Percentiles rank a stretch among this genome's conserved stretches.
Evolutionary conservation across 192 early-diverging fungal species (phyloP).

Genomic region (Bifiguratus adelaidae): DNA sequence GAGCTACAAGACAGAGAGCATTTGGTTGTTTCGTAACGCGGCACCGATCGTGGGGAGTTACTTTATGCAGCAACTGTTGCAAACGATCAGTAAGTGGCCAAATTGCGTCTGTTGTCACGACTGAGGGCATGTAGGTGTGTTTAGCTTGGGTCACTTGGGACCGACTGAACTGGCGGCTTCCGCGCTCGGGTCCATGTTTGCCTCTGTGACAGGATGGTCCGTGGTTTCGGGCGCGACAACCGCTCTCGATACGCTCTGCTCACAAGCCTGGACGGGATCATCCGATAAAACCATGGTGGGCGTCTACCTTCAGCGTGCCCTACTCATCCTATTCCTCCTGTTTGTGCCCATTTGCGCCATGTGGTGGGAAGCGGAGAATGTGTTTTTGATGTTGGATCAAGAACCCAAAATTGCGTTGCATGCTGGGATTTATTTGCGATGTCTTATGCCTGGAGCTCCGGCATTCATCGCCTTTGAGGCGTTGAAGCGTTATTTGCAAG

Average conservation of each 20-base stretch:
- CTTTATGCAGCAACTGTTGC: conserved; percentile 55
- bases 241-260: conserved; percentile 68
- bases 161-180: conserved; percentile 55
- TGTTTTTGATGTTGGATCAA: conserved; percentile 68
- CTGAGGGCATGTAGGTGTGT: conserved; percentile 31
- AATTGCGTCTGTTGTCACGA: conserved; percentile 54
- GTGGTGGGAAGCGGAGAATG: conserved; percentile 57
- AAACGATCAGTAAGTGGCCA: conserved; percentile 48
- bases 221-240: conserved; percentile 58
- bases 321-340: conserved; percentile 61
- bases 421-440: conserved; percentile 56
- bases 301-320: conserved; percentile 68
- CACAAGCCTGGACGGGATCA: conserved; percentile 59
- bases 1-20: not conserved
- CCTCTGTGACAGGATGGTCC: conserved; percentile 54
- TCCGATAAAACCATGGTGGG: conserved; percentile 55
- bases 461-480: conserved; percentile 78
- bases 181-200: conserved; percentile 63
- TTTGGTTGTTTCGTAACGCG: conserved; percentile 21
- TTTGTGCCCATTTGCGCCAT: conserved; percentile 60
- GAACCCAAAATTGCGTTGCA: conserved; percentile 55
- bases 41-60: conserved; percentile 48
- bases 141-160: conserved; percentile 15
- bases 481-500: conserved; percentile 77
- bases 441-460: conserved; percentile 58